Percentiles rank a stretch among this genome's conserved stretches.
phyloP scores from a whole-genome alignment of 2,329 filamentous ascomycete genomes.

The Botryotinia narcissicola region DNA sequence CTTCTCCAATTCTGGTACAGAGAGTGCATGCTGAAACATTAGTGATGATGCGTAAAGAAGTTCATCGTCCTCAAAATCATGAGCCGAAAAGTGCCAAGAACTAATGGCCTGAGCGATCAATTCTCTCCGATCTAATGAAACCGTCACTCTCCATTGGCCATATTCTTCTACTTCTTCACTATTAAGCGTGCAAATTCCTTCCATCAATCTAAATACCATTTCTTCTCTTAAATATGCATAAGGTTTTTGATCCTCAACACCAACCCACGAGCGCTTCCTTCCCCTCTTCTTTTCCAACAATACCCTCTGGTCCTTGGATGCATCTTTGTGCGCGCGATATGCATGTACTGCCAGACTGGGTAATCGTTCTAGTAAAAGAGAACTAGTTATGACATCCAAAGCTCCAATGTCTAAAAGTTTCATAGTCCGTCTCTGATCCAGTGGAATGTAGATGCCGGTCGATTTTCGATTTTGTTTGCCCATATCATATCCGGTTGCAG shows the following conservation, averaged over 20 bases:
- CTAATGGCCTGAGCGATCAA: conserved; percentile 65
- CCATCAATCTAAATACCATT: conserved; percentile 91
- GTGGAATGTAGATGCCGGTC: conserved; percentile 36
- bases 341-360: conserved; percentile 78
- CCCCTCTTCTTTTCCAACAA: conserved; percentile 70
- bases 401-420: conserved; percentile 83
- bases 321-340: conserved; percentile 77
- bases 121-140: conserved; percentile 63
- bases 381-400: conserved; percentile 79
- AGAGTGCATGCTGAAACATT: conserved; percentile 87
- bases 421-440: conserved; percentile 54
- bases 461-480: conserved; percentile 22
- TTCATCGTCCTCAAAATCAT: conserved; percentile 87
- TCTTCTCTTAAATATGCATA: conserved; percentile 88
- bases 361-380: conserved; percentile 70
- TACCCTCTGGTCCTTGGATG: conserved; percentile 68
- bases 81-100: conserved; percentile 84
- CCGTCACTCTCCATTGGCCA: conserved; percentile 63
- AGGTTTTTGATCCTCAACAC: conserved; percentile 78
- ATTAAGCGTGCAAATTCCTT: conserved; percentile 74
- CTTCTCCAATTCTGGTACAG: conserved; percentile 73
- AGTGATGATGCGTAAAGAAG: conserved; percentile 78
- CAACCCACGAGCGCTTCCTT: conserved; percentile 88
- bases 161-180: conserved; percentile 58
- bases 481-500: conserved; percentile 12